A percentile compares a stretch with the other conserved stretches of the same genome.
phyloP scores from a whole-genome alignment of 208 protist species.

The Trichomonas gallinae region DNA sequence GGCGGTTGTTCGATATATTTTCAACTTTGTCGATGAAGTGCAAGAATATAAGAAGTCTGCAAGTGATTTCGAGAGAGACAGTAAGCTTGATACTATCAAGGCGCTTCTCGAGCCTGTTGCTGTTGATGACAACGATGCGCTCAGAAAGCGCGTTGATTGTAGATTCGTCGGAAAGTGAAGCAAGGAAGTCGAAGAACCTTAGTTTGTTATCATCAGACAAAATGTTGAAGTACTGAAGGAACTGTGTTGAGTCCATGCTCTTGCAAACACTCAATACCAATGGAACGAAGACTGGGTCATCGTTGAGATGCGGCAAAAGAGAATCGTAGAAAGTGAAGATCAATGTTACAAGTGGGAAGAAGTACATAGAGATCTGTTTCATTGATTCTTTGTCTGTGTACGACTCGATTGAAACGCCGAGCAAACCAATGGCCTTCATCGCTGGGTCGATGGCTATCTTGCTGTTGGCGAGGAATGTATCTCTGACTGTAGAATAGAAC shows the following conservation, averaged over 20 bases:
- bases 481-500: not conserved
- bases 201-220: not conserved
- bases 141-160: not conserved
- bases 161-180: not conserved
- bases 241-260: not conserved
- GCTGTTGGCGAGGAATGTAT: not conserved
- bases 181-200: not conserved
- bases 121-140: not conserved
- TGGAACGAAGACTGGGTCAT: not conserved
- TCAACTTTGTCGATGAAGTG: not conserved
- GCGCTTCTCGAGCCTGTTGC: not conserved
- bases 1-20: not conserved
- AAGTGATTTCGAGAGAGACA: not conserved
- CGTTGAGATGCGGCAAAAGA: not conserved
- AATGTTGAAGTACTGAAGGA: not conserved
- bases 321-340: constrained; percentile 2
- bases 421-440: not conserved
- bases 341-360: not conserved
- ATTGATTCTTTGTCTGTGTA: not conserved
- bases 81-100: not conserved
- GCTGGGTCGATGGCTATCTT: not conserved
- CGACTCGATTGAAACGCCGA: not conserved
- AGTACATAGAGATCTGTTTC: not conserved
- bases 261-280: not conserved
- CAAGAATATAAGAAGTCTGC: not conserved